These are phyloP conservation scores for Coemansia reversa DNA, from an alignment of 192 early-diverging fungal species.

Conservation along the genomic window DNA sequence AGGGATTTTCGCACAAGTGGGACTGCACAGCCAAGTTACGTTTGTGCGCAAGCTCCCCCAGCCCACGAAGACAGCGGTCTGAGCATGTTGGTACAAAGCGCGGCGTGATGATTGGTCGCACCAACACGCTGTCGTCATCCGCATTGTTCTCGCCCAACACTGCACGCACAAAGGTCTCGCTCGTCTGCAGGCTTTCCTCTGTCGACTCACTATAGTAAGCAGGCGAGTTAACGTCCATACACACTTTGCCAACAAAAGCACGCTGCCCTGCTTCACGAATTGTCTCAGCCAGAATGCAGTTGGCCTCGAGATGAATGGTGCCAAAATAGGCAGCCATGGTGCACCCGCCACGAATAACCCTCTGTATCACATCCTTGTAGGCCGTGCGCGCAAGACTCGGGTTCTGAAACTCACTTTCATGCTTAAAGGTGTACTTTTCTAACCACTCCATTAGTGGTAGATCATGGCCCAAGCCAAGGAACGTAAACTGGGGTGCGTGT, in stretches of 20 bases:
- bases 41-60: conserved; percentile 70
- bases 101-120: conserved; percentile 86
- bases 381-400: conserved; percentile 63
- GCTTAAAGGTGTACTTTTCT: conserved; percentile 86
- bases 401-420: conserved; percentile 73
- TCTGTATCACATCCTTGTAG: conserved; percentile 67
- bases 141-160: conserved; percentile 34
- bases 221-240: conserved; percentile 90
- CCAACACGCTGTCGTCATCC: conserved; percentile 25
- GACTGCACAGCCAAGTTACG: conserved; percentile 84
- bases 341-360: conserved; percentile 77
- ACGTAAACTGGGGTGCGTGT: conserved; percentile 91
- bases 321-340: conserved; percentile 92
- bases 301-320: conserved; percentile 81
- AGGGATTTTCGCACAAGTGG: conserved; percentile 84
- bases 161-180: conserved; percentile 64
- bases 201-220: conserved; percentile 75
- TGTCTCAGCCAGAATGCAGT: conserved; percentile 70
- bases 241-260: conserved; percentile 92
- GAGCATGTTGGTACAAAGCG: conserved; percentile 90
- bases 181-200: conserved; percentile 64
- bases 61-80: conserved; percentile 61
- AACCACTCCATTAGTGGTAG: conserved; percentile 89
- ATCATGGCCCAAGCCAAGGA: conserved; percentile 86
- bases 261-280: conserved; percentile 82